Evolutionary conservation across 352 stramenopile species (phyloP), one percentile per base, ranked within the genome.

Genomic region (Phytophthora pseudosyringae): DNA sequence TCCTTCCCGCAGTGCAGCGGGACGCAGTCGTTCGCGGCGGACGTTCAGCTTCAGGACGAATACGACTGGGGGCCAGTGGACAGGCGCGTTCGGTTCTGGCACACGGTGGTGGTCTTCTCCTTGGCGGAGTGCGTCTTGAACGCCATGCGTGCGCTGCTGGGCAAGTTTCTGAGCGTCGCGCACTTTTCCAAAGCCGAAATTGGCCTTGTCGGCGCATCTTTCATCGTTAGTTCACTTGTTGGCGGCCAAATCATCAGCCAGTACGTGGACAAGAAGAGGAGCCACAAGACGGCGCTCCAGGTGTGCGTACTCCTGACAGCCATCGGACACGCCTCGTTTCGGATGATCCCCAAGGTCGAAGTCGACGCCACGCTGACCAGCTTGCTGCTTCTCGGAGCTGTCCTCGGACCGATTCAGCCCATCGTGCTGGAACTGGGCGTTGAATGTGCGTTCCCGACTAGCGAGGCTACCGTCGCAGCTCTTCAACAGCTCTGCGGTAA

Each of bases 21-120:
- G 13, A 61, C 45, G 13, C 68, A 79, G 53, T 83, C 76, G 4
- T 68, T 83, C 15, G 47, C 71, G 15, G 83, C 74, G 11, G 73
- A 83, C 38, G 69, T 86, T 9, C 76, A 86, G 49, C 65, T 88
- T 13, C 51, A 74, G 9, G 69, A 86, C 21, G 78, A 89, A 45
- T 91, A 90, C 57, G 78, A 91, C 59, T 90, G 80, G 80, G 80
- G 71, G 73, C 38, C 83, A 91, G 59, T 91, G 83, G 83, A 55
- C 44, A 21, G 75, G 54, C 16, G 80, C 80, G 6, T 91, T 91
- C 59, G 83, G 12, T 91, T 90, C 64, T 80, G 59, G 68, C 56
- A 83, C 56, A 91, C 81, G 0, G 74, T 90, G 1, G 48, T 81
- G 6, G 71, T 72, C 0, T 90, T 91, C 49, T 83, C 79, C 4